A percentile compares a stretch with the other conserved stretches of the same genome.
phyloP scores from a whole-genome alignment of 1,284 basidiomycete genomes.

The Pseudozyma flocculosa region DNA sequence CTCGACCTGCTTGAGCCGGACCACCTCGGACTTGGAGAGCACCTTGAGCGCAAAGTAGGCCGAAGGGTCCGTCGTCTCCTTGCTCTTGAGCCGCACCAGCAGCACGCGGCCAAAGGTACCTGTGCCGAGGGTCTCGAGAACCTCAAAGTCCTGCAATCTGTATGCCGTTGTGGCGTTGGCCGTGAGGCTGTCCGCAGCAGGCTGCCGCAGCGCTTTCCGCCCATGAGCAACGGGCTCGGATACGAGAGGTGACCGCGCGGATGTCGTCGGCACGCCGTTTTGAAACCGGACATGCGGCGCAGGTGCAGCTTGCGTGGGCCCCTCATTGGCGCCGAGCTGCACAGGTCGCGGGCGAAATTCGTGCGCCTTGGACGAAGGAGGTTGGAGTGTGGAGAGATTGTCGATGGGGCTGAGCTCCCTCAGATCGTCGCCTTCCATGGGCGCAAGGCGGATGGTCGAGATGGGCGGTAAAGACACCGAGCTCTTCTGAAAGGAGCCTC shows the following conservation, averaged over 20 bases:
- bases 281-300: background rate
- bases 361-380: too few species aligned
- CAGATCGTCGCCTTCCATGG: too few species aligned
- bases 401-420: too few species aligned
- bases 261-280: background rate
- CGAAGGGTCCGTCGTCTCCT: conserved; percentile 11
- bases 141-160: conserved; percentile 33
- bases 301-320: too few species aligned
- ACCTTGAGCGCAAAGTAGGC: conserved; percentile 63
- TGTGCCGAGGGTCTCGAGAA: conserved; percentile 42
- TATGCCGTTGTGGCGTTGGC: conserved; percentile 2
- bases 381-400: too few species aligned
- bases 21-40: conserved; percentile 62
- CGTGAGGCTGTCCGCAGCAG: background rate
- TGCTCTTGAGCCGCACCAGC: conserved; percentile 31
- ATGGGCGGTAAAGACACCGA: too few species aligned
- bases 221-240: background rate
- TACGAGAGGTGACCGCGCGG: too few species aligned
- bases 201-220: background rate
- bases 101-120: conserved; percentile 52
- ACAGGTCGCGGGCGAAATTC: too few species aligned
- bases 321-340: too few species aligned
- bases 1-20: conserved; percentile 64
- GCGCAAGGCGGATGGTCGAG: too few species aligned
- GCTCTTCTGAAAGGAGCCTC: too few species aligned